Evolutionary conservation across 2,329 filamentous ascomycete genomes (phyloP), one percentile per base, ranked within the genome.

Genomic region (Septoria linicola): DNA sequence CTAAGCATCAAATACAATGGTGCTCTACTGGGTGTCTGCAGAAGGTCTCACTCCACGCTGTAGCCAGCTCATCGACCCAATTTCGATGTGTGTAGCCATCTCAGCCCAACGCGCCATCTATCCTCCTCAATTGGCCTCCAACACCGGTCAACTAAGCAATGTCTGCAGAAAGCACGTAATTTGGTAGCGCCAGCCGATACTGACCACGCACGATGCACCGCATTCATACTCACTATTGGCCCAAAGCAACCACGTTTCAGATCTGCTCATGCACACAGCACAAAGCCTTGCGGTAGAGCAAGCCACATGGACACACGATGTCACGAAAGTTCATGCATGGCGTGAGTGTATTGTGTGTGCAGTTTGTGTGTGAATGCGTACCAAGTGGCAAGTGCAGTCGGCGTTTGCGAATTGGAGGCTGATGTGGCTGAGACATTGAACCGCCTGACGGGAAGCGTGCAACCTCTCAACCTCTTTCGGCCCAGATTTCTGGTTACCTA

Each of bases 401-500:
- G 36, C 36, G 36, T 39, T n/a, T 39, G 17, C 17, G 16, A 13
- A 11, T 21, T 8, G 8, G 36, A 13, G 16, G 36, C 16, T 39
- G 20, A 11, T n/a, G 36, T 39, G 36, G 36, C 36, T 39, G 36
- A 39, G 36, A 39, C 36, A 39, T 39, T 19, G 8, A 19, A 16
- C 17, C 35, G 35, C 20, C 16, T 39, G 35, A 16, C 11, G 23
- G 23, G 23, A 27, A 5, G 10, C 23, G 23, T 10, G 23, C 23
- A 10, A 27, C 23, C 23, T 27, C 23, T 27, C 23, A 10, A 27
- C 10, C 23, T 27, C 23, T 5, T 10, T 27, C 23, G 23, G 5
- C 10, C 23, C 23, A 5, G 23, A 27, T 10, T 27, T 27, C 23
- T 27, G 23, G 23, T 27, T 10, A 27, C 23, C 23, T 27, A 27